These are phyloP conservation scores for Citrus trifoliata DNA, from an alignment of 345 rosid genomes.

Conservation along the genomic window DNA sequence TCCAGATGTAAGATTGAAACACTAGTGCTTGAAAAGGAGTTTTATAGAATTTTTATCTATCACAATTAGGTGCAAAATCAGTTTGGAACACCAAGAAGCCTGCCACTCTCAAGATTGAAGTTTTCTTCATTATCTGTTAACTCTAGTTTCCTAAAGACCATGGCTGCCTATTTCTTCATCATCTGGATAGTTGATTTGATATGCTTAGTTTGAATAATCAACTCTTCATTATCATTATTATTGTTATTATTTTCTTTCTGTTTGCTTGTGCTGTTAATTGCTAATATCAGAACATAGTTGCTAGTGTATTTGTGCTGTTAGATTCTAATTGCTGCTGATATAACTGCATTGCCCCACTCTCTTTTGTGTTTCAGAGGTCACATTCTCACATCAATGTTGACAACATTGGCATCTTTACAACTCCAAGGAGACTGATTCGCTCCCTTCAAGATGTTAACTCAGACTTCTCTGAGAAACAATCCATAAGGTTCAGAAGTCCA, in stretches of 20 bases:
- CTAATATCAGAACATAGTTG: neutral
- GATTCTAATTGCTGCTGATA: conserved; percentile 9
- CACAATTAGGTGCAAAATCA: neutral
- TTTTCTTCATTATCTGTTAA: neutral
- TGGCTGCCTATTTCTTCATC: neutral
- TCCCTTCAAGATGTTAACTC: conserved; percentile 71
- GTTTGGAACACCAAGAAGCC: neutral
- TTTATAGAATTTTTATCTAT: neutral
- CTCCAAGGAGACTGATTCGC: conserved; percentile 70
- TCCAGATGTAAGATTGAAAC: neutral
- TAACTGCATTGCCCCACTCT: conserved; percentile 5
- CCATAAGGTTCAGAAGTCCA: conserved; percentile 42
- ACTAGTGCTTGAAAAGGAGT: neutral
- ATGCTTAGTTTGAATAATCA: neutral
- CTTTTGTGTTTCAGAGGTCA: conserved; percentile 54
- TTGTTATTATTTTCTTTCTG: neutral
- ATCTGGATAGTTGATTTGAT: neutral
- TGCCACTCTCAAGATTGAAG: neutral
- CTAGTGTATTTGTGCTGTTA: neutral
- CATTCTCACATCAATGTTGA: conserved; percentile 43
- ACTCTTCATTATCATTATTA: neutral
- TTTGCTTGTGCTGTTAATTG: neutral
- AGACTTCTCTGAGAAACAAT: conserved; percentile 40
- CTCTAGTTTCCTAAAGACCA: neutral
- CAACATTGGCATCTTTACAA: conserved; percentile 50